These are phyloP conservation scores for Penicillium goetzii DNA, from an alignment of 495 filamentous ascomycete genomes.

Conservation along the genomic window DNA sequence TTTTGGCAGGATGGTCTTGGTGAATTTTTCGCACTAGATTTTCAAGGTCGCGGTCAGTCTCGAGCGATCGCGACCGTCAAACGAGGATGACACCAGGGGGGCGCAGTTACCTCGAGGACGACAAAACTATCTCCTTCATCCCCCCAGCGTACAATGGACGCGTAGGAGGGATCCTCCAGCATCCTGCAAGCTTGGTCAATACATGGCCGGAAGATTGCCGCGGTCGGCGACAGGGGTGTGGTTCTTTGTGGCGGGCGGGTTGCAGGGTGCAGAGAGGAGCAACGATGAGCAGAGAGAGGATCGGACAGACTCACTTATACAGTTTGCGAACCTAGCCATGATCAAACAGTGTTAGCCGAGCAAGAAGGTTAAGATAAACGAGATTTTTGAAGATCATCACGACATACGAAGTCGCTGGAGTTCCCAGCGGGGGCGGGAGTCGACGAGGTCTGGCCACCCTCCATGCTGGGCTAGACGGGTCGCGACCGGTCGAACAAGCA, in stretches of 20 bases:
- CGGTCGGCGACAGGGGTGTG: slow-evolving; percentile 10
- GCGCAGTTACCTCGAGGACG: slow-evolving; percentile 79
- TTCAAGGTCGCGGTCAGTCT: slow-evolving; percentile 16
- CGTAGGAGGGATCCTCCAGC: slow-evolving; percentile 93
- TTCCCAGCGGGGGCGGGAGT: slow-evolving; percentile 62
- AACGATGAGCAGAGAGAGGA: slow-evolving; percentile 19
- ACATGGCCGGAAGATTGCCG: slow-evolving; percentile 10
- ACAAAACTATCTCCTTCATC: slow-evolving; percentile 95
- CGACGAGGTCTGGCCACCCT: slow-evolving; percentile 55
- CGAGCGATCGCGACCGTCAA: slow-evolving; percentile 6
- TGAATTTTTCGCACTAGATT: slow-evolving; percentile 92
- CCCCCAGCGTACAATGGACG: slow-evolving; percentile 93
- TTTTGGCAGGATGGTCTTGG: slow-evolving; percentile 93
- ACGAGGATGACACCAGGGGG: background rate
- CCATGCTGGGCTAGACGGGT: slow-evolving; percentile 57
- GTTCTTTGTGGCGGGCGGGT: slow-evolving; percentile 12
- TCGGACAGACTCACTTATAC: slow-evolving; percentile 75
- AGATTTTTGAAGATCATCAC: slow-evolving; percentile 13
- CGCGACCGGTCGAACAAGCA: slow-evolving; percentile 53
- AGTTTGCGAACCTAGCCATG: slow-evolving; percentile 86
- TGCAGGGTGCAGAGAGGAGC: background rate
- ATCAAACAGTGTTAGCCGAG: slow-evolving; percentile 28
- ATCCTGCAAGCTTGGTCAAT: slow-evolving; percentile 62
- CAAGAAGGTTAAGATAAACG: background rate
- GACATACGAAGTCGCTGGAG: slow-evolving; percentile 78